Evolutionary conservation across 768 basidiomycete genomes (phyloP), one percentile per base, ranked within the genome.

Genomic region (Sporobolomyces pararoseus): DNA sequence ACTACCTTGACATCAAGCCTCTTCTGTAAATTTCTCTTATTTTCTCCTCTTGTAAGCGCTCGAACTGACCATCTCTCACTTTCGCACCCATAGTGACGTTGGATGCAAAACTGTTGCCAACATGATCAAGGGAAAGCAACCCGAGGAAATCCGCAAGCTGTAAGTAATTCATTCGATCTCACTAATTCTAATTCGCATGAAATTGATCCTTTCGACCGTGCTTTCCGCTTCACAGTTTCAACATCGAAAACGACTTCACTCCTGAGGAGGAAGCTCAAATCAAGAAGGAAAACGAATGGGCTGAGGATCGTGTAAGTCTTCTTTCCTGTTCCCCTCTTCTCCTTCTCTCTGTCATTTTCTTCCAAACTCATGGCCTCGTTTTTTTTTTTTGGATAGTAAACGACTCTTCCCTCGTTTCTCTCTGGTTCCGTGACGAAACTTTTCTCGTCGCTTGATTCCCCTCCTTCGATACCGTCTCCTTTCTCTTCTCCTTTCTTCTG

Each of bases 61-160:
- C 39, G 9, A 9, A 42, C 39, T 42, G 17, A 42, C 39, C 39
- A 42, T 42, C 17, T 17, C 17, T 42, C 39, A 9, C 39, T 42
- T 17, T 42, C 39, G 9, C 39, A 42, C 39, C 39, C 17, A 6
- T 68, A 95, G 92, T 75, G 94, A 96, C 78, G 91, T 96, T 68
- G 94, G 94, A 2, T 96, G 94, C 86, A 95, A 96, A 84, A 96
- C 92, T 5, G 94, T 96, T 7, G 96, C 96, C 19, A 98, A 98
- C 85, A 99, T 98, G 96, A 98, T 99, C 85, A 98, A 99, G 83
- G 96, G 96, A 39, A 99, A 99, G 86, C 95, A 94, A 5, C 96
- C 96, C 29, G 96, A 98, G 80, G 96, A 98, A 82, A 98, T 99
- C 75, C 88, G 95, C 67, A 97, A 97, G 78, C 86, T 98, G 63